Conservation (phyloP, 805 yeast species). For the Nakazawaea sp. region DNA sequence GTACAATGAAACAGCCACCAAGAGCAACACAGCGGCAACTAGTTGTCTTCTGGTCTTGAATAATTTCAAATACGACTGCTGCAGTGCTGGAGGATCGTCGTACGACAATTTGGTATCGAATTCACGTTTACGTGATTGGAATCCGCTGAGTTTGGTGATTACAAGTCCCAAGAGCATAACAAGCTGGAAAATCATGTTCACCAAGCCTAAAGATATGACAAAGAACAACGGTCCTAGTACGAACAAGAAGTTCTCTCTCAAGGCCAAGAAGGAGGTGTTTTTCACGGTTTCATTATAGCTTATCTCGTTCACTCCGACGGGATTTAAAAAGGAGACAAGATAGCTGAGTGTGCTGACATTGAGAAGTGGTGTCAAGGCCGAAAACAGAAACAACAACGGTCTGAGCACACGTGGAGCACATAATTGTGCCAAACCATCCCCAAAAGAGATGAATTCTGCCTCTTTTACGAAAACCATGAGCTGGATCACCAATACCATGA, state of each 20-base stretch:
- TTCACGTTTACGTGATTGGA: background rate
- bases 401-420: conserved; percentile 23
- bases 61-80: conserved; percentile 5
- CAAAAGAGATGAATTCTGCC: conserved; percentile 35
- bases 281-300: conserved; percentile 29
- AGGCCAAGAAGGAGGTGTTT: conserved; percentile 63
- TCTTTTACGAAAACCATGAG: conserved; percentile 33
- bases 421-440: conserved; percentile 35
- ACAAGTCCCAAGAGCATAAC: conserved; percentile 14
- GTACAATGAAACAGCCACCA: conserved; percentile 47
- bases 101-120: background rate
- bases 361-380: conserved; percentile 32
- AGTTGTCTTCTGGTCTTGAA: conserved; percentile 21
- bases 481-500: conserved; percentile 50
- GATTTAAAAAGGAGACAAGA: conserved; percentile 41
- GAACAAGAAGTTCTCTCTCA: conserved; percentile 49
- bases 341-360: conserved; percentile 27
- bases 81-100: background rate
- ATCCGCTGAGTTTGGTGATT: background rate
- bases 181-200: conserved; percentile 27
- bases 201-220: conserved; percentile 36
- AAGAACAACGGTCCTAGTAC: conserved; percentile 54
- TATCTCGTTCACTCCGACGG: conserved; percentile 37
- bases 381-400: conserved; percentile 18
- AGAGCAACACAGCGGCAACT: conserved; percentile 28